Evolutionary conservation across 2,329 filamentous ascomycete genomes (phyloP).

Genomic region (Hymenotorrendiella dingleyae): DNA sequence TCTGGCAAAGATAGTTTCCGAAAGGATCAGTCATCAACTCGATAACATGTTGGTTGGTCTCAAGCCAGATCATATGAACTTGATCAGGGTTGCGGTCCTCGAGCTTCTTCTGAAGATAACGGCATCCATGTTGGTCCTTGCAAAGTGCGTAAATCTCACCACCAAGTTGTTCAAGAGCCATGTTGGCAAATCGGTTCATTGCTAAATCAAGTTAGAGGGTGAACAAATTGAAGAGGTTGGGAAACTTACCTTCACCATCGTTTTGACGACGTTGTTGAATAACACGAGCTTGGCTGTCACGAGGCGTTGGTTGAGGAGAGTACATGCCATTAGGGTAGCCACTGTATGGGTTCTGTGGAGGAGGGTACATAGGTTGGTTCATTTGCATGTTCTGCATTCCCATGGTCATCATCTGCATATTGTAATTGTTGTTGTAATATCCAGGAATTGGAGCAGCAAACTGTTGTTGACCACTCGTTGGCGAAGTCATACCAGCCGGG

Average conservation of each 20-base stretch:
- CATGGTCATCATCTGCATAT: constrained; percentile 58
- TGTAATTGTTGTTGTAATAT: constrained; percentile 33
- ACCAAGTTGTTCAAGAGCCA: constrained; percentile 71
- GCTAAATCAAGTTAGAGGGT: constrained; percentile 34
- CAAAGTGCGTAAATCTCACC: constrained; percentile 86
- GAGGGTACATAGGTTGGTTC: constrained; percentile 46
- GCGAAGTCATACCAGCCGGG: constrained; percentile 23
- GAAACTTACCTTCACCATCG: constrained; percentile 59
- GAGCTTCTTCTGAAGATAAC: constrained; percentile 94
- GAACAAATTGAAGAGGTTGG: neutral
- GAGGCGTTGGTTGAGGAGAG: constrained; percentile 36
- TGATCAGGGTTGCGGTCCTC: constrained; percentile 82
- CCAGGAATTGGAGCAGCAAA: constrained; percentile 22
- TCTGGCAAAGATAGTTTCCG: constrained; percentile 98
- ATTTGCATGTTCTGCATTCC: constrained; percentile 63
- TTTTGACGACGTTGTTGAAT: constrained; percentile 70
- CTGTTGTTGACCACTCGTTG: constrained; percentile 20
- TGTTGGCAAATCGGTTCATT: constrained; percentile 78
- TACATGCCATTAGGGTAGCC: constrained; percentile 20
- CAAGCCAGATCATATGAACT: constrained; percentile 87
- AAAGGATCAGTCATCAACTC: constrained; percentile 99
- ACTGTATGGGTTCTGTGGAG: constrained; percentile 50
- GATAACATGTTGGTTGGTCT: constrained; percentile 89
- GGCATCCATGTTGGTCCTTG: constrained; percentile 97
- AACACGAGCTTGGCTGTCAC: constrained; percentile 70